Evolutionary conservation across 208 protist genomes (phyloP), one percentile per base, ranked within the genome.

Genomic region (Acanthamoeba castellanii): DNA sequence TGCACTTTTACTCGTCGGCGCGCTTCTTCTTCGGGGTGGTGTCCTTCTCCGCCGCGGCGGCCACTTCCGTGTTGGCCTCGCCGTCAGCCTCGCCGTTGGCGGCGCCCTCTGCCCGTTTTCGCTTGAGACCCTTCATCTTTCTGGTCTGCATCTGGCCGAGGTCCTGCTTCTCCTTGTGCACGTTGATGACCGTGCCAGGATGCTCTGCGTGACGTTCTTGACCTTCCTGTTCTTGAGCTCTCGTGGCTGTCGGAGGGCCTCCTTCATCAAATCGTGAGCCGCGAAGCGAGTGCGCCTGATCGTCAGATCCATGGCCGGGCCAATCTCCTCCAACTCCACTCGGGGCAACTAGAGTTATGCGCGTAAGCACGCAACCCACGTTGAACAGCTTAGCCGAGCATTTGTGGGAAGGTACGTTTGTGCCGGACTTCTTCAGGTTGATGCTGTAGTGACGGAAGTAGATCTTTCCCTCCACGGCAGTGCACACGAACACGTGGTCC

Each of bases 321-420:
- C 97, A 42, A 98, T 96, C 57, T 98, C 97, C 76, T 96, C 92
- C 27, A 98, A 66, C 89, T 98, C 97, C 25, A 98, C 97, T 30
- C 96, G 59, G 70, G 97, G 97, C 32, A 97, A 93, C 68, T 97
- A 2, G 0, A 9, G 13, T 64, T 14, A 22, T 68, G 16, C 2
- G 2, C 68, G 20, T 68, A 42, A 27, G 27, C 25, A 55, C 94
- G 82, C 42, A 8, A 0, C 30, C 22, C 82, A 16, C 42, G 5
- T 45, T 45, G 42, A 0, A 45, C 42, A 45, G 42, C 11, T 45
- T 2, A 45, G 42, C 42, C 16, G 55, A 11, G n/a, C 14, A 47
- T 7, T 34, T 14, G 52, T 11, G 47, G 8, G 32, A 5, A 76
- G 59, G 13, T 59, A 95, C 94, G 42, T 96, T 95, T 0, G 89